These are phyloP conservation scores for Pyrus hybrid DNA, from an alignment of 331 rosid species.

Conservation along the genomic window DNA sequence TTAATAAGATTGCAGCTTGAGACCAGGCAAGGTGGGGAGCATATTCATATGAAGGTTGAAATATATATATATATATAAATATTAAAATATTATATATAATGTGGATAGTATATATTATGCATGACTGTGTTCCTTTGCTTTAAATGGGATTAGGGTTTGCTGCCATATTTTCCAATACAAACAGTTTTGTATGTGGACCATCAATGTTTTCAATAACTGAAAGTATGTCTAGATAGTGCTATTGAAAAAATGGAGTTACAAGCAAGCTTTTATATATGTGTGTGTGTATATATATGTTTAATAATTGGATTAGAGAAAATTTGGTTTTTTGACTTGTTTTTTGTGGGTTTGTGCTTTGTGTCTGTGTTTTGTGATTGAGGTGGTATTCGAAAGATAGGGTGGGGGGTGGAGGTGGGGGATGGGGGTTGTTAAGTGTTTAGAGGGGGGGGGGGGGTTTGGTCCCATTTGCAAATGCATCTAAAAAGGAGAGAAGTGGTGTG, in stretches of 20 bases:
- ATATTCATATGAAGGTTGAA: slow-evolving; percentile 76
- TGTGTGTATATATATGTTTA: neutral
- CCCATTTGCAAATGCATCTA: slow-evolving; percentile 68
- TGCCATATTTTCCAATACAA: slow-evolving; percentile 44
- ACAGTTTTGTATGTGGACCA: slow-evolving; percentile 57
- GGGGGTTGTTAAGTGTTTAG: neutral
- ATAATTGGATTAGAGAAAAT: neutral
- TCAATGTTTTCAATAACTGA: slow-evolving; percentile 26
- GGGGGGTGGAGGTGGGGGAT: slow-evolving; percentile 26
- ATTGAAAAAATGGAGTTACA: slow-evolving; percentile 17
- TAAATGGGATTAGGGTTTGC: slow-evolving; percentile 32
- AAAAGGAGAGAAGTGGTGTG: slow-evolving; percentile 55
- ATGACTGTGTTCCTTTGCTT: slow-evolving; percentile 46
- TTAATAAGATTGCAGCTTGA: slow-evolving; percentile 22
- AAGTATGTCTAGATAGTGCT: slow-evolving; percentile 59
- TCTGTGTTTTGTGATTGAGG: slow-evolving; percentile 13
- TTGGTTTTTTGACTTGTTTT: neutral
- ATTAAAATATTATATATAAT: no score
- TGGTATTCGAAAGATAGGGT: slow-evolving; percentile 33
- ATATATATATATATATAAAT: slow-evolving; percentile 2
- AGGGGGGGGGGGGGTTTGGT: slow-evolving; percentile 17
- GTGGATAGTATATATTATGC: no score
- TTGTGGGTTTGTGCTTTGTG: slow-evolving; percentile 11
- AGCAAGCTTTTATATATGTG: neutral
- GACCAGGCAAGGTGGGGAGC: slow-evolving; percentile 96